These are phyloP conservation scores for Sonneratia alba DNA, from an alignment of 345 rosid genomes.

Conservation along the genomic window DNA sequence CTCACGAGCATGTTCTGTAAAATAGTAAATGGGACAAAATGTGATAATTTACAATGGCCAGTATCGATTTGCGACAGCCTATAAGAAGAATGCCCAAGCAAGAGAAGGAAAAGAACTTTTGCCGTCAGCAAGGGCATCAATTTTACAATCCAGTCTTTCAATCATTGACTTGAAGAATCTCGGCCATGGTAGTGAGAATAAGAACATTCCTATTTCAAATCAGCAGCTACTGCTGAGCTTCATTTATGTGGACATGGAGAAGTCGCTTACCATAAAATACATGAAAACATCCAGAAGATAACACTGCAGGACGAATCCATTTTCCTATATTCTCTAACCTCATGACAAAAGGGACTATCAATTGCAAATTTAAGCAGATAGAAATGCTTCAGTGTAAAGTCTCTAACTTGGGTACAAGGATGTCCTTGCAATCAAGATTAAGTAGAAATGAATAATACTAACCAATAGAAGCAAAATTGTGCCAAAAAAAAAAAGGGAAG, in stretches of 20 bases:
- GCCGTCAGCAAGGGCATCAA: background rate
- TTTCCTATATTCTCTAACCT: background rate
- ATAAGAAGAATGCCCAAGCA: background rate
- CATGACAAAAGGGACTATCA: background rate
- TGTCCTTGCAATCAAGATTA: background rate
- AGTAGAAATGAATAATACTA: too few relatives aligned
- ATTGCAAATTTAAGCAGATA: background rate
- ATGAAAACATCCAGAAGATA: too few relatives aligned
- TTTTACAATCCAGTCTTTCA: background rate
- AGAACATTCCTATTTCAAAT: background rate
- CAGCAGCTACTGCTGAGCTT: background rate
- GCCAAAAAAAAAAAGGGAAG: background rate
- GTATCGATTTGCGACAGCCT: background rate
- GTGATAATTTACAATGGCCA: background rate
- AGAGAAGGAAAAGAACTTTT: background rate
- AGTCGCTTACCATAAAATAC: background rate
- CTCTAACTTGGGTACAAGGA: background rate
- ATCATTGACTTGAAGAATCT: background rate
- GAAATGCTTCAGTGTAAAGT: background rate
- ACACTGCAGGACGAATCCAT: background rate
- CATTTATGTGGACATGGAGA: background rate
- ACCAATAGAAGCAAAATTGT: background rate
- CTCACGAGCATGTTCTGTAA: slow-evolving; percentile 54
- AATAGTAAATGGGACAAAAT: slow-evolving; percentile 6
- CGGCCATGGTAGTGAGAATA: background rate